These are phyloP conservation scores for Berberis thunbergii DNA, from an alignment of 164 flowering plant species.

Conservation along the genomic window DNA sequence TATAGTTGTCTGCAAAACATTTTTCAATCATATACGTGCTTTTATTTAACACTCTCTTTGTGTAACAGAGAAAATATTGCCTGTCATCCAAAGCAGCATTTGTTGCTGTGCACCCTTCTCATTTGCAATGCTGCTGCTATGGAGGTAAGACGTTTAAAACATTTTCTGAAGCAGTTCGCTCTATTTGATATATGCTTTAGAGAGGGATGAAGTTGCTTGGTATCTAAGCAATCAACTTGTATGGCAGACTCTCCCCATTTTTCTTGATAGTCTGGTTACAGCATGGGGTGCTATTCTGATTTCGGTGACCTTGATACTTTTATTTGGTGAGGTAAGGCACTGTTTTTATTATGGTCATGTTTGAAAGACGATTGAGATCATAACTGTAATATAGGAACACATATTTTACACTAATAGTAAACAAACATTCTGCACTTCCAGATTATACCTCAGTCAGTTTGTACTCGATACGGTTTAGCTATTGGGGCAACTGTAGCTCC, in stretches of 20 bases:
- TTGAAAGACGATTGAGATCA: too few relatives aligned
- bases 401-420: too few relatives aligned
- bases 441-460: constrained; percentile 97
- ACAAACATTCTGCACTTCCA: neutral
- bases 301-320: constrained; percentile 89
- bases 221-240: neutral
- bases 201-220: too few relatives aligned
- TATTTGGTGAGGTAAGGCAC: constrained; percentile 85
- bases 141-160: constrained; percentile 60
- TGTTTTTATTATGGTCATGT: neutral
- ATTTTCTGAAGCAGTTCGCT: neutral
- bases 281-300: constrained; percentile 90
- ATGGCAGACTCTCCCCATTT: constrained; percentile 82
- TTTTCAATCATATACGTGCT: neutral
- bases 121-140: constrained; percentile 96
- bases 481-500: constrained; percentile 86
- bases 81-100: constrained; percentile 81
- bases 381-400: too few relatives aligned
- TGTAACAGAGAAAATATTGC: constrained; percentile 74
- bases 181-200: too few relatives aligned
- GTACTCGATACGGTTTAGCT: constrained; percentile 88
- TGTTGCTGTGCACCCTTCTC: constrained; percentile 88
- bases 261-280: constrained; percentile 63
- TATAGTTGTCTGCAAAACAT: too few relatives aligned
- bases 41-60: neutral